A percentile compares a stretch with the other conserved stretches of the same genome.
Conservation (phyloP, 176 grass and related monocot genomes). For the Carex parvula region DNA sequence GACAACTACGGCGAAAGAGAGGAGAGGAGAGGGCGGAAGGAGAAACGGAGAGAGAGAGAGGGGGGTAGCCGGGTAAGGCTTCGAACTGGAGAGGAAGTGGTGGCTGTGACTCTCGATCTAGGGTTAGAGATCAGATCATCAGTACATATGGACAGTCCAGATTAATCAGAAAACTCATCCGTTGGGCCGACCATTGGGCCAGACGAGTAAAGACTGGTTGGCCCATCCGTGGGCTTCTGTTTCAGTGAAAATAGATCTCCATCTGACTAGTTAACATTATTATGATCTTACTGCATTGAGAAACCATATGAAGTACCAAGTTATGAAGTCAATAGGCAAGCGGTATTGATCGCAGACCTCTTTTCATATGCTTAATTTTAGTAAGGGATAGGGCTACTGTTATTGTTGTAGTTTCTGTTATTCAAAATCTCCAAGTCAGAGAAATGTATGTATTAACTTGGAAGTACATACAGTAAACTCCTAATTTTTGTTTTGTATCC, state of each 20-base stretch:
- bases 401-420: neutral
- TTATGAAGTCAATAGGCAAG: too few relatives aligned
- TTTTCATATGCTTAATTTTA: too few relatives aligned
- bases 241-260: neutral
- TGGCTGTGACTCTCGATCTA: neutral
- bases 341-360: too few relatives aligned
- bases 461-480: neutral
- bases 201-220: too few relatives aligned
- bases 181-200: too few relatives aligned
- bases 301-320: neutral
- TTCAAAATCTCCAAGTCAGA: neutral
- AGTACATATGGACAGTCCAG: neutral
- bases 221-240: neutral
- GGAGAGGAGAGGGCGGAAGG: neutral
- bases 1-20: neutral
- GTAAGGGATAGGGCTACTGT: too few relatives aligned
- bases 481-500: too few relatives aligned
- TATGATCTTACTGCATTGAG: neutral
- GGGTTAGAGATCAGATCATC: too few relatives aligned
- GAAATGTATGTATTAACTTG: neutral
- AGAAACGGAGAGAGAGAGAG: neutral
- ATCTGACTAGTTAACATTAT: neutral
- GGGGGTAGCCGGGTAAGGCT: neutral
- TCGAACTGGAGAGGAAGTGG: neutral
- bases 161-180: neutral